Evolutionary conservation across 225 moss, liverwort and hornwort species (phyloP).

Genomic region (Ulota crispa): DNA sequence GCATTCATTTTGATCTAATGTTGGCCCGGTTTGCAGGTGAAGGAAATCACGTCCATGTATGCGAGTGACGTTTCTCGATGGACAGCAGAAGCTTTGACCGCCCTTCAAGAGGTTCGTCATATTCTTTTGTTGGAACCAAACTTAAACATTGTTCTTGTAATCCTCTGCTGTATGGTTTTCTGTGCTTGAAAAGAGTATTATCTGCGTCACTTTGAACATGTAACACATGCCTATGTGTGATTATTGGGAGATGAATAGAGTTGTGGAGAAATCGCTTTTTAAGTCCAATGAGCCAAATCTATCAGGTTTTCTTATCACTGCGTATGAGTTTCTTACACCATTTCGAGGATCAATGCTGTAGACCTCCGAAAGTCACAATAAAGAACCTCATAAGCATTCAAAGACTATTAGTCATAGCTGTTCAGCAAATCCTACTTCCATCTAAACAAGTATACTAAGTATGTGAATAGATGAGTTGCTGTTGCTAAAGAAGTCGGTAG

Average conservation of each 20-base stretch:
- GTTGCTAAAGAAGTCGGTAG: too few relatives aligned
- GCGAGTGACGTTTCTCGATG: constrained; percentile 44
- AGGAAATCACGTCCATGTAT: constrained; percentile 34
- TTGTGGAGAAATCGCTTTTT: not conserved
- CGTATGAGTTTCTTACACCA: not conserved
- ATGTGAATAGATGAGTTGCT: too few relatives aligned
- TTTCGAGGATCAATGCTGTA: not conserved
- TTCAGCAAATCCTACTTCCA: not conserved
- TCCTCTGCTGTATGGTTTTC: not conserved
- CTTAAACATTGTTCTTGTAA: not conserved
- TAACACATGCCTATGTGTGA: not conserved
- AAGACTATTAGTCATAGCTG: not conserved
- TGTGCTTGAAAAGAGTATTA: not conserved
- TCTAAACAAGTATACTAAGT: too few relatives aligned
- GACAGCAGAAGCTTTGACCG: constrained; percentile 50
- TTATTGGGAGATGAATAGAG: not conserved
- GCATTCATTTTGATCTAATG: not conserved
- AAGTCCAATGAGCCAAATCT: not conserved
- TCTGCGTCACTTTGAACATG: not conserved
- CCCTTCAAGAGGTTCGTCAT: constrained; percentile 47
- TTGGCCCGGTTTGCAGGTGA: constrained; percentile 33
- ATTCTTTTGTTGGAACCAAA: not conserved
- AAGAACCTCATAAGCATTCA: not conserved
- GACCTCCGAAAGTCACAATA: not conserved
- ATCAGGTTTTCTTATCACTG: not conserved